Conservation (phyloP, 2,329 filamentous ascomycete genomes). For the Penicillium paneum region DNA sequence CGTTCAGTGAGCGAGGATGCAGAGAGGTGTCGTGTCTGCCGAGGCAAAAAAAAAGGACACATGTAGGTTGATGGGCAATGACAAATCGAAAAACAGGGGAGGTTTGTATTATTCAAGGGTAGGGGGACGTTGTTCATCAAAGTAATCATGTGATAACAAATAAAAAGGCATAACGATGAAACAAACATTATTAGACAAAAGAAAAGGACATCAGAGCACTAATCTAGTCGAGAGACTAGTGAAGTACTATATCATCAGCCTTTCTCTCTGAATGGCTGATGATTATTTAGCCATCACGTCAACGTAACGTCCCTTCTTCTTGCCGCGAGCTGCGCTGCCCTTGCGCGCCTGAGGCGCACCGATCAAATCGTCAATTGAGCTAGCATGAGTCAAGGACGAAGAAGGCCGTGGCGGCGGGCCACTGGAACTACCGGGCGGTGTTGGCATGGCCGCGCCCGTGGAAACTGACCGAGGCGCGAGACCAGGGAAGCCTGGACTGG, state of each 20-base stretch:
- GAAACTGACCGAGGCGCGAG: conserved; percentile 39
- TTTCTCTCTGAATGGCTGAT: background rate
- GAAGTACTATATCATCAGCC: background rate
- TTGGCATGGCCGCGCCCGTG: conserved; percentile 33
- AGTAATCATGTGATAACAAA: conserved; percentile 7
- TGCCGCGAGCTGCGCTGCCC: conserved; percentile 60
- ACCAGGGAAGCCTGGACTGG: conserved; percentile 32
- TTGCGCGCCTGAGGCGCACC: conserved; percentile 70
- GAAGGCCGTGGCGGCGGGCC: conserved; percentile 59
- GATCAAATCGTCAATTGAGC: conserved; percentile 88
- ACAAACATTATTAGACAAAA: conserved; percentile 23
- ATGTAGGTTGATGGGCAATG: conserved; percentile 22
- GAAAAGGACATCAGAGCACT: conserved; percentile 22
- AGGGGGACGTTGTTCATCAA: conserved; percentile 5
- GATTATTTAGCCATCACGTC: conserved; percentile 81
- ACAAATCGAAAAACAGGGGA: conserved; percentile 19
- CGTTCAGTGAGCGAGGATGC: conserved; percentile 19
- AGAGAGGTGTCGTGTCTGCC: conserved; percentile 12
- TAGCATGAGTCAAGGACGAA: conserved; percentile 86
- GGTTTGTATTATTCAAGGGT: conserved; percentile 4
- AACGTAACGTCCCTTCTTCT: conserved; percentile 85
- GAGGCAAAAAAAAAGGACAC: conserved; percentile 11
- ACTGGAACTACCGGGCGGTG: conserved; percentile 36
- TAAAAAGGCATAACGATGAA: conserved; percentile 10
- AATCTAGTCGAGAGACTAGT: background rate